Base-by-base conservation (phyloP, 257 asterid genomes). In the Jacaranda copaia region DNA sequence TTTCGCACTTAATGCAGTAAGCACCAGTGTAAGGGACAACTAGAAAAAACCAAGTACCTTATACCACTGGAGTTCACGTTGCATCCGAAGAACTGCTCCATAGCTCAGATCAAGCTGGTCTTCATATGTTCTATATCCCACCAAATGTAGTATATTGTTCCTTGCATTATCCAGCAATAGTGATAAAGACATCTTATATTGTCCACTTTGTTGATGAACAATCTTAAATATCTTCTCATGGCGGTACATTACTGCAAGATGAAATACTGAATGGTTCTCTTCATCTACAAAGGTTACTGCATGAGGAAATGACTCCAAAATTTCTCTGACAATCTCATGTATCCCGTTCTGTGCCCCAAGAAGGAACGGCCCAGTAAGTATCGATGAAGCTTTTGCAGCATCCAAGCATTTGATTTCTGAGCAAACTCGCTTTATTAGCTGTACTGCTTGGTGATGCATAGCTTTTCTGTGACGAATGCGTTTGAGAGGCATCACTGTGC, bases 141-240 rank as follows among this genome's bases (percentile, higher is more conserved):
- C 75, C 51, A 81, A 38, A 57, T 81, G 85, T 42, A 81, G 70
- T 36, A 81, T 71, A 68, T 71, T 81, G 59, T 81, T 81, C 79
- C 43, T 61, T 15, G 4, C 65, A 5, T 11, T 70, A 51, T 77
- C 82, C 73, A 58, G 16, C 18, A 74, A 15, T 13, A 65, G 20
- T 0, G 80, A 68, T 7, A 74, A 35, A 25, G 58, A 53, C 67
- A 74, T 46, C 73, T 75, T 80, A 19, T 48, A 68, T 3, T 59
- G 77, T 13, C 77, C 76, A 11, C 73, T 69, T 39, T 74, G 77
- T 48, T 49, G 64, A 59, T 80, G 75, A 16, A 75, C 77, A 60
- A 74, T 60, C 70, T 75, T 80, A 58, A 57, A 75, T 10, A 75
- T 40, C 67, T 80, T 75, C 58, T 74, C 80, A 8, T 75, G 80